Evolutionary conservation across 768 basidiomycete species (phyloP), one percentile per base, ranked within the genome.

Genomic region (Crepidotus variabilis): DNA sequence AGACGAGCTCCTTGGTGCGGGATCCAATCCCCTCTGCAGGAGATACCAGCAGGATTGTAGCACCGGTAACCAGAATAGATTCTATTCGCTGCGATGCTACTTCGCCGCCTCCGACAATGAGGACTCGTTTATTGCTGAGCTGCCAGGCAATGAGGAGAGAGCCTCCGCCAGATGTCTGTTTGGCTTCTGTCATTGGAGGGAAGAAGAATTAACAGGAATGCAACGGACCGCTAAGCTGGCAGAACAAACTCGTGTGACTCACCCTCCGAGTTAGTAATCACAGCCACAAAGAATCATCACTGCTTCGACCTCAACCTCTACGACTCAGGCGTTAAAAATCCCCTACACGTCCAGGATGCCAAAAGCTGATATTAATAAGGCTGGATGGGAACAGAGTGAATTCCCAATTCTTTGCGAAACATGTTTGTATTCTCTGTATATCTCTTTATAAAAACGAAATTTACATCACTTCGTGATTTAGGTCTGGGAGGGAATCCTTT

Each of bases 71-170:
- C 61, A 99, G 87, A 62, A 95, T 80, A 60, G 92, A 90, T 65
- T 90, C 87, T 54, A 98, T 80, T 53, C 97, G 86, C 51, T 90
- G 85, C 2, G 93, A 86, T 2, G 94, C 96, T 51, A 99, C 90
- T 57, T 88, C 85, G 49, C 97, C 97, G 8, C 96, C 97, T 45
- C 97, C 97, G 61, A 98, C 84, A 63, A 98, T 83, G 66, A 98
- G 87, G 47, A 97, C 92, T 18, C 76, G 79, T 63, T 90, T 93
- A 62, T 80, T 74, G 56, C 83, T 85, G 69, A 98, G 88, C 70
- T 96, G 94, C 90, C 92, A 97, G 34, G 97, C 96, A 60, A 98
- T 76, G 39, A 98, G 81, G 47, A 98, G 82, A 1, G 94, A 95
- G 6, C 85, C 86, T 11, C 88, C 86, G 45, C 79, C 76, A 24